These are phyloP conservation scores for Colletotrichum costaricense DNA, from an alignment of 2,329 filamentous ascomycete genomes.

Conservation along the genomic window DNA sequence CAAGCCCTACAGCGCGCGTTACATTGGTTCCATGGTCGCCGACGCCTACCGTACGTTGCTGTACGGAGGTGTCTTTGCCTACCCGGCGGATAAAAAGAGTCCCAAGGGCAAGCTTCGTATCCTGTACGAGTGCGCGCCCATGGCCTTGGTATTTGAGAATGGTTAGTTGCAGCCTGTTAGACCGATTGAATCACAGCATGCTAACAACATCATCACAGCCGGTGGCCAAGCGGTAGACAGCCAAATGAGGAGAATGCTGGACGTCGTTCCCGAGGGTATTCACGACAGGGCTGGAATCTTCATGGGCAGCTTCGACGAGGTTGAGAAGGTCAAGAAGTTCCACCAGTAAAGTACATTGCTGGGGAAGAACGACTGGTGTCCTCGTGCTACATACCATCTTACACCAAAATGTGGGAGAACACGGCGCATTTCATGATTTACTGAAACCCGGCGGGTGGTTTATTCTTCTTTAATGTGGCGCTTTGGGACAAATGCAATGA, in stretches of 20 bases:
- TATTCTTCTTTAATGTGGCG: conserved; percentile 39
- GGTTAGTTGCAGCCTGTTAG: conserved; percentile 66
- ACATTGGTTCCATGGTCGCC: conserved; percentile 98
- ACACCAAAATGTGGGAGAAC: background rate
- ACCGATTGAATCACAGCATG: background rate
- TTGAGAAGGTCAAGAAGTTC: conserved; percentile 92
- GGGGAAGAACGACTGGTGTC: background rate
- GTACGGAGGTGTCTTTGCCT: conserved; percentile 97
- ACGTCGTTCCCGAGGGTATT: conserved; percentile 89
- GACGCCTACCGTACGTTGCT: conserved; percentile 96
- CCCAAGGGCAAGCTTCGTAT: conserved; percentile 98
- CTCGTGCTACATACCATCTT: background rate
- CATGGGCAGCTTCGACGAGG: conserved; percentile 92
- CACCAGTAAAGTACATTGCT: conserved; percentile 63
- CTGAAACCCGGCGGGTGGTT: conserved; percentile 36
- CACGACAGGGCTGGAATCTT: conserved; percentile 97
- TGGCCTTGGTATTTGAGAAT: conserved; percentile 99
- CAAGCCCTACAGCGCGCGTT: conserved; percentile 94
- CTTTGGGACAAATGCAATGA: background rate
- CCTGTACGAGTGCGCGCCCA: conserved; percentile 97
- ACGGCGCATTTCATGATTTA: conserved; percentile 2
- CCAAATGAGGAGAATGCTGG: conserved; percentile 90
- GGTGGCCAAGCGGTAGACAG: conserved; percentile 93
- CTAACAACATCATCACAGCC: conserved; percentile 60
- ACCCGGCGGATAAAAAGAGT: conserved; percentile 97